Conservation (phyloP, 78 protist species). For the Dictyostelium discoideum region dicty_2.7 NC_007090.3:3894501-3895000, state of each 20-base stretch:
- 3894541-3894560: neutral
- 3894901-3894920: constrained; percentile 24
- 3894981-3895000: constrained; percentile 23
- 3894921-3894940: constrained; percentile 64
- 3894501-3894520: constrained; percentile 30
- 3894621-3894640: neutral
- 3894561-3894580: neutral
- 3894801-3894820: neutral
- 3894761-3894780: neutral
- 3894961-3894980: neutral
- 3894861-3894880: neutral
- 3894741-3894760: too few species aligned
- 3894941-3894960: constrained; percentile 36
- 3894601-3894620: neutral
- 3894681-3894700: too few species aligned
- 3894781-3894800: constrained; percentile 18
- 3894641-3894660: neutral
- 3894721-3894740: too few species aligned
- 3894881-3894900: constrained; percentile 10
- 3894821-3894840: neutral
- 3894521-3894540: neutral
- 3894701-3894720: too few species aligned
- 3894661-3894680: too few species aligned
- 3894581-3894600: constrained; percentile 12
- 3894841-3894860: constrained; percentile 12